Conservation (phyloP, 768 basidiomycete genomes). For the Kwoniella newhampshirensis region DNA sequence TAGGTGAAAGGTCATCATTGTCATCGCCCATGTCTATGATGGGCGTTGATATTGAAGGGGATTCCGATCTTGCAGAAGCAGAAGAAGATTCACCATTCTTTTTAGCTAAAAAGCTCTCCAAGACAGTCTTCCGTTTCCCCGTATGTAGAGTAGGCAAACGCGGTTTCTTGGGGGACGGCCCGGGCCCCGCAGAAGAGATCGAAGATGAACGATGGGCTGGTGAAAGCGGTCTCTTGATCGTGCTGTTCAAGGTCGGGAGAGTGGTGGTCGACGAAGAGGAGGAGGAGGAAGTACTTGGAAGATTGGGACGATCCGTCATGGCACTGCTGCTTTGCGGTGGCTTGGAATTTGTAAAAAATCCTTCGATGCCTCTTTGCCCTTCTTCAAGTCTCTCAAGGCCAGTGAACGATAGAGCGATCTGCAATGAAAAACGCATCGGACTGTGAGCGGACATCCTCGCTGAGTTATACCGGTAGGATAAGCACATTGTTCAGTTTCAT, state of each 20-base stretch:
- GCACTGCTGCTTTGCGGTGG: neutral
- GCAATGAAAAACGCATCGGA: too few relatives aligned
- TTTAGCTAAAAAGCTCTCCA: conserved; percentile 31
- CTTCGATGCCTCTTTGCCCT: conserved; percentile 84
- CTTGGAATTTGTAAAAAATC: conserved; percentile 66
- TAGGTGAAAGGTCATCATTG: conserved; percentile 11
- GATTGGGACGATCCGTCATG: too few relatives aligned
- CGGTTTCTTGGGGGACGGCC: conserved; percentile 36
- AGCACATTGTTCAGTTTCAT: conserved; percentile 72
- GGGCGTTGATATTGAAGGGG: neutral
- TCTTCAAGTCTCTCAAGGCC: conserved; percentile 51
- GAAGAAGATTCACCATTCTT: conserved; percentile 22
- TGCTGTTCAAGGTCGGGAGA: too few relatives aligned
- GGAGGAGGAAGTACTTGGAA: conserved; percentile 3
- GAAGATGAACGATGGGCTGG: conserved; percentile 9
- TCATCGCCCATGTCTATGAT: neutral
- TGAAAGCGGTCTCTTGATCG: conserved; percentile 11
- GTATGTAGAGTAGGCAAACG: conserved; percentile 42
- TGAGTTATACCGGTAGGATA: neutral
- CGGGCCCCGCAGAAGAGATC: conserved; percentile 15
- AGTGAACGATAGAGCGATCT: conserved; percentile 48
- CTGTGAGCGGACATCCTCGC: neutral
- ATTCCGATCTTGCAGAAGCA: neutral
- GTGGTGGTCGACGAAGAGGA: neutral
- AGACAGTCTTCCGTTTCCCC: conserved; percentile 32